phyloP scores from a whole-genome alignment of 192 early-diverging fungal species.

The Gaertneriomyces semiglobifer region DNA sequence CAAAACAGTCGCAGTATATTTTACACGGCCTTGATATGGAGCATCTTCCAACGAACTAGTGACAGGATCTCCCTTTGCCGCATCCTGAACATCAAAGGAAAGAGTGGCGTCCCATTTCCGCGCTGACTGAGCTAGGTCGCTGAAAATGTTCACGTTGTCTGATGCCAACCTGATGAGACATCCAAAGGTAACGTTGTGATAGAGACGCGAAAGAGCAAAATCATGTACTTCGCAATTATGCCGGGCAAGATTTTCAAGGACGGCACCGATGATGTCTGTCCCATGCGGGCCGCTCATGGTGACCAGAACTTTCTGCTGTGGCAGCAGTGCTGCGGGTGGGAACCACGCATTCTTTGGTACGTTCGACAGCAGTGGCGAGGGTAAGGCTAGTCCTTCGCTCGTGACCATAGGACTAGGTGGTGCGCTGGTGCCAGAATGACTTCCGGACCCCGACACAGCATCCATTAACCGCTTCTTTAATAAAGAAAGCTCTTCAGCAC shows the following conservation, averaged over 20 bases:
- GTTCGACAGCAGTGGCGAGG: neutral
- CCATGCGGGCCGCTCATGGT: slow-evolving; percentile 84
- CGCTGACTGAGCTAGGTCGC: slow-evolving; percentile 69
- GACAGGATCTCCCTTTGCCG: slow-evolving; percentile 40
- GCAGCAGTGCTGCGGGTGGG: slow-evolving; percentile 49
- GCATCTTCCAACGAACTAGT: slow-evolving; percentile 64
- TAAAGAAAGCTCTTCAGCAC: slow-evolving; percentile 56
- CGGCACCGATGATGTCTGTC: slow-evolving; percentile 84
- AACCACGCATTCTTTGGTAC: slow-evolving; percentile 23
- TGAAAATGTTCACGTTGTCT: slow-evolving; percentile 73
- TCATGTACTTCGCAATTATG: slow-evolving; percentile 78
- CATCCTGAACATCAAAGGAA: slow-evolving; percentile 72
- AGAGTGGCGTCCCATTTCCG: slow-evolving; percentile 83
- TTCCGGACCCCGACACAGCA: slow-evolving; percentile 45
- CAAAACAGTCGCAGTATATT: slow-evolving; percentile 83
- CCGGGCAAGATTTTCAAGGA: slow-evolving; percentile 69
- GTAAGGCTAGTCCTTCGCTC: slow-evolving; percentile 34
- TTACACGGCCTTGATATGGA: slow-evolving; percentile 76
- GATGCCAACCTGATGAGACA: slow-evolving; percentile 73
- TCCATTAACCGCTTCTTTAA: slow-evolving; percentile 72
- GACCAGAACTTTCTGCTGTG: slow-evolving; percentile 74
- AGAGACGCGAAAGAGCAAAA: slow-evolving; percentile 81
- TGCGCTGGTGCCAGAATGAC: slow-evolving; percentile 6
- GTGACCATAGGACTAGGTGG: slow-evolving; percentile 23
- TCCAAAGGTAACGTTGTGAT: slow-evolving; percentile 93